A percentile compares a stretch with the other conserved stretches of the same genome.
phyloP scores from a whole-genome alignment of 2,329 filamentous ascomycete species.

The Aspergillus arachidicola region DNA sequence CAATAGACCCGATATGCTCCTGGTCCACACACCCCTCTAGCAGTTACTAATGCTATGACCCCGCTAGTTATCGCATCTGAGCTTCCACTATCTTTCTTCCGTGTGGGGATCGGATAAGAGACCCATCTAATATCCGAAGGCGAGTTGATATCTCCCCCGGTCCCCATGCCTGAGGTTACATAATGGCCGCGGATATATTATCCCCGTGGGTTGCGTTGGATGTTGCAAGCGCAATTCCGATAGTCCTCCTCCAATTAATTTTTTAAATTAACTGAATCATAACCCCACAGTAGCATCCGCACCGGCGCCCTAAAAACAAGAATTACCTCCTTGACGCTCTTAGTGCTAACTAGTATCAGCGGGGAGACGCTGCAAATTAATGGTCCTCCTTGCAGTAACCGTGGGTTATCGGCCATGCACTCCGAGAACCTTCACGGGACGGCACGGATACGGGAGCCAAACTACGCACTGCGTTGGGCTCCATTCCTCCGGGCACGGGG shows the following conservation, averaged over 20 bases:
- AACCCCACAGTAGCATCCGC: background rate
- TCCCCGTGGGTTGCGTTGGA: background rate
- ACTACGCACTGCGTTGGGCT: background rate
- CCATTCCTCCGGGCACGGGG: background rate
- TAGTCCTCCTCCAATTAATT: background rate
- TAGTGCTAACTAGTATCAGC: background rate
- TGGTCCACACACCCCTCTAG: background rate
- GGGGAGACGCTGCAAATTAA: background rate
- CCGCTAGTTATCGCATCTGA: background rate
- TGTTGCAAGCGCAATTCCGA: background rate
- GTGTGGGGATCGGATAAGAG: conserved; percentile 4
- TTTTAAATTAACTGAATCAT: background rate
- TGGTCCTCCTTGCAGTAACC: conserved; percentile 34
- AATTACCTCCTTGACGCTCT: background rate
- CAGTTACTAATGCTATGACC: background rate
- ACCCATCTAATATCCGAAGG: conserved; percentile 7
- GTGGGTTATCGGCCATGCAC: conserved; percentile 32
- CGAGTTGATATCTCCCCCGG: background rate
- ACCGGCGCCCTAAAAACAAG: background rate
- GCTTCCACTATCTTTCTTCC: background rate
- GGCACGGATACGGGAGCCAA: conserved; percentile 33
- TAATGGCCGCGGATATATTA: background rate
- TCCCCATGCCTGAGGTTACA: background rate
- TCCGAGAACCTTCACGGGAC: conserved; percentile 44
- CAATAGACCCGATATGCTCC: background rate